Conservation (phyloP, 2,329 filamentous ascomycete genomes). For the Diaporthe ampelina region DNA sequence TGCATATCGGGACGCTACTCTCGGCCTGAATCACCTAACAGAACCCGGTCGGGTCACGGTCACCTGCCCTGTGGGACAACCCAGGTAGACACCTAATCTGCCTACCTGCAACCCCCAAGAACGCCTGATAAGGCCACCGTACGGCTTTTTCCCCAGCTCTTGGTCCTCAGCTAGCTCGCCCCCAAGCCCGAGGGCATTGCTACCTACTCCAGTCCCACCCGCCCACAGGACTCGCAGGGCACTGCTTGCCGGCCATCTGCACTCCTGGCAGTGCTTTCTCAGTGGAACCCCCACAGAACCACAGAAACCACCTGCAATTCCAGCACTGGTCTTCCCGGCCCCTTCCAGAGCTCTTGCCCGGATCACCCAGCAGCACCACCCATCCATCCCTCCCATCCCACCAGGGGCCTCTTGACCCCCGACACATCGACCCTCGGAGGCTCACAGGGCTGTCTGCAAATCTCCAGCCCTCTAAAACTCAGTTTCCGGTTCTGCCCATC, state of each 20-base stretch:
- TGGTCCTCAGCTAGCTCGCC: neutral
- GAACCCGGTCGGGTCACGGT: neutral
- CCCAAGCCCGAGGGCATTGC: conserved; percentile 13
- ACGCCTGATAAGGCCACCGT: neutral
- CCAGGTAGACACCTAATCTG: neutral
- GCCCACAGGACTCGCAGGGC: conserved; percentile 20
- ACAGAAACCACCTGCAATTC: conserved; percentile 23
- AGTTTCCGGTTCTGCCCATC: conserved; percentile 13
- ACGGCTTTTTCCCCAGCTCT: conserved; percentile 19
- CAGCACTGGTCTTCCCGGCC: conserved; percentile 5
- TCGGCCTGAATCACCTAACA: conserved; percentile 13
- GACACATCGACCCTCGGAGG: conserved; percentile 13
- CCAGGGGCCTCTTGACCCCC: neutral
- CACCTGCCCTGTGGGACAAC: neutral
- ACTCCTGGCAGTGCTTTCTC: conserved; percentile 21
- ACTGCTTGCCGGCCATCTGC: conserved; percentile 26
- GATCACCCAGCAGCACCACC: neutral
- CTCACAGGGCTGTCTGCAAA: conserved; percentile 33
- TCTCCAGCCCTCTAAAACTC: conserved; percentile 27
- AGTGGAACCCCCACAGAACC: conserved; percentile 28
- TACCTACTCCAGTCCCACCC: conserved; percentile 29
- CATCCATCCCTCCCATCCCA: no score
- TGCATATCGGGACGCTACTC: conserved; percentile 23
- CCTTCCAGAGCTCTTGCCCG: conserved; percentile 9
- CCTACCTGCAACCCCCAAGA: neutral